Base-by-base conservation (phyloP, 1,139 yeast species). In the Kodamaea suecica region DNA sequence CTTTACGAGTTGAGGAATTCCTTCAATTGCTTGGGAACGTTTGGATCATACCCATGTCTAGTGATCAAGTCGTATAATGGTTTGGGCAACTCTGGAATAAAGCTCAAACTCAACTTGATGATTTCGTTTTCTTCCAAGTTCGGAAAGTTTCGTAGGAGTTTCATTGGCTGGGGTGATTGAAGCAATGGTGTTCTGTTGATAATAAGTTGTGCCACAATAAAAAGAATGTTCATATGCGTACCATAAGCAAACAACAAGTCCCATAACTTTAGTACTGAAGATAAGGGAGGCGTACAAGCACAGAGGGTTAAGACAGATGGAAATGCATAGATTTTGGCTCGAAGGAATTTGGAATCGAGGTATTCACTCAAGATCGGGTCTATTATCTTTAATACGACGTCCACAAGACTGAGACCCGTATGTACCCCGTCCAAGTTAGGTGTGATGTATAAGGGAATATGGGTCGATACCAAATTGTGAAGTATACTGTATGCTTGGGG, bases 221-320 rank as follows among this genome's bases (percentile, higher is more conserved):
- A 84, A 23, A 90, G 63, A 20, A 90, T 73, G 57, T 88, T 88
- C 80, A 88, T 74, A 54, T 90, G 96, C 19, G 85, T 77, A 0
- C 97, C 97, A 51, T 86, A 88, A 3, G 97, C 95, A 57, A 88
- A 83, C 50, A 87, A 61, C 45, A 87, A 84, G 56, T 88, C 97
- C 97, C 97, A 88, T 17, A 88, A 65, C 37, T 80, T 74, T 30
- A 88, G 61, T 1, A 85, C 87, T 43, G 88, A 85, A 17, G 70
- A 63, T 34, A 90, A 63, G 0, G 96, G 94, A 7, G 95, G 95
- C 3, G 95, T 87, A 52, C 95, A 86, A 4, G 96, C 95, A 39
- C 94, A 80, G 33, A 90, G 64, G 0, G 97, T 88, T 43, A 90
- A 63, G 0, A 88, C 86, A 1, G 95, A 80, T 0, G 97, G 95